phyloP scores from a whole-genome alignment of 768 basidiomycete species.

The Leccinum disarticulatum region DNA sequence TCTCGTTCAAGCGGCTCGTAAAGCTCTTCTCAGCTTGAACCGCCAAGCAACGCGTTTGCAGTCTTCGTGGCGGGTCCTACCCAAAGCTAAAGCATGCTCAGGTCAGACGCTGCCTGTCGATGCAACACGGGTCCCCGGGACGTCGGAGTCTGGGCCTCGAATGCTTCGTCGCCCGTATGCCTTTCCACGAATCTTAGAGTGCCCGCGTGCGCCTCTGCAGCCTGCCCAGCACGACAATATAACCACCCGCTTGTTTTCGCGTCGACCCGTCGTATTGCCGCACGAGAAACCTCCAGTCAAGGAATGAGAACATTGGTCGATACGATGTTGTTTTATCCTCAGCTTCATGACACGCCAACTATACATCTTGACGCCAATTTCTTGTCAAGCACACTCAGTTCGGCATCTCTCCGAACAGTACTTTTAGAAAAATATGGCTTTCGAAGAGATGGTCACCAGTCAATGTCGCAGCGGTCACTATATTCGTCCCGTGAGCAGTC shows the following conservation, averaged over 20 bases:
- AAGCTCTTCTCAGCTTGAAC: conserved; percentile 16
- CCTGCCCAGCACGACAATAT: neutral
- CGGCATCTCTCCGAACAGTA: neutral
- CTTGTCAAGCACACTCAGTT: neutral
- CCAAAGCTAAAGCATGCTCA: neutral
- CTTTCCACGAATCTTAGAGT: neutral
- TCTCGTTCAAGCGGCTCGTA: conserved; percentile 24
- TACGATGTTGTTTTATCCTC: neutral
- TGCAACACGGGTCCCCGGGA: neutral
- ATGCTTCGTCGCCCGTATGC: neutral
- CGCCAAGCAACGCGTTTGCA: conserved; percentile 10
- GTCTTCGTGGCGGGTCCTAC: conserved; percentile 12
- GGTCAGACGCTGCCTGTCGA: neutral
- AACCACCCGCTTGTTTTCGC: conserved; percentile 3
- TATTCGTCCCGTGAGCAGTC: too few relatives aligned
- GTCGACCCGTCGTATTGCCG: conserved; percentile 2
- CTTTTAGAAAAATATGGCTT: too few relatives aligned
- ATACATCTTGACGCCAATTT: too few relatives aligned
- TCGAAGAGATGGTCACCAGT: too few relatives aligned
- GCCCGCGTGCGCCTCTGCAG: neutral
- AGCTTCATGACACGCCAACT: neutral
- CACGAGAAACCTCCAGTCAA: neutral
- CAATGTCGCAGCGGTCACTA: too few relatives aligned
- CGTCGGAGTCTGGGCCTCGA: neutral
- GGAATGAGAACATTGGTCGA: neutral